phyloP scores from a whole-genome alignment of 2,329 filamentous ascomycete genomes.

The Phyllosticta citribraziliensis region DNA sequence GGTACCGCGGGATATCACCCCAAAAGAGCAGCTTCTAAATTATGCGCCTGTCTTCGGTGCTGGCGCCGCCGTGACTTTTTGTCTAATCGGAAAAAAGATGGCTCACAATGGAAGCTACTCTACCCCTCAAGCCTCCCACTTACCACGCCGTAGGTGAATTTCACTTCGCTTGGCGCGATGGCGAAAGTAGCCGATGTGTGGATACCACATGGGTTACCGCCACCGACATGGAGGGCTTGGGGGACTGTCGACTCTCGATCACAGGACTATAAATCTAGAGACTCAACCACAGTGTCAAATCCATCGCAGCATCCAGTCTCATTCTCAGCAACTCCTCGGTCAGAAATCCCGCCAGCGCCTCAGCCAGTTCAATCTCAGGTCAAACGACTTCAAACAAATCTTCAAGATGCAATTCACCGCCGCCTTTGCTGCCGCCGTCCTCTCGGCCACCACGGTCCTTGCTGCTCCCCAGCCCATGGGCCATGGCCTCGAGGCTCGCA shows the following conservation, averaged over 20 bases:
- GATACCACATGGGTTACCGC: neutral
- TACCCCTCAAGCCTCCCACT: neutral
- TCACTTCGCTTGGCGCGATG: neutral
- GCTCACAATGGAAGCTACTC: neutral
- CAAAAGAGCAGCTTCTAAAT: neutral
- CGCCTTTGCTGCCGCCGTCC: constrained; percentile 27
- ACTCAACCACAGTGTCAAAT: neutral
- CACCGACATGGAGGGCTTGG: neutral
- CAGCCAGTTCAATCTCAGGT: neutral
- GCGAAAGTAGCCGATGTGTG: neutral
- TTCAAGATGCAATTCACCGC: constrained; percentile 40
- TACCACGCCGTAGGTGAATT: neutral
- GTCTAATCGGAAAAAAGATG: neutral
- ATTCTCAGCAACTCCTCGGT: neutral
- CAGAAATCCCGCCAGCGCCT: neutral
- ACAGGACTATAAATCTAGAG: neutral
- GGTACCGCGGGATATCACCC: neutral
- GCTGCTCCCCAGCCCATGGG: constrained; percentile 36
- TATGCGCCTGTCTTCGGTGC: neutral
- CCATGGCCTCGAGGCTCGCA: constrained; percentile 25
- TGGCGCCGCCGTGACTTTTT: neutral
- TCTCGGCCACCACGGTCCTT: constrained; percentile 30
- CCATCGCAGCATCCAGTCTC: neutral
- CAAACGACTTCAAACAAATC: neutral
- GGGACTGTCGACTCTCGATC: neutral